phyloP scores from a whole-genome alignment of 1,284 basidiomycete genomes.

The Xerocomus amazonicus region DNA sequence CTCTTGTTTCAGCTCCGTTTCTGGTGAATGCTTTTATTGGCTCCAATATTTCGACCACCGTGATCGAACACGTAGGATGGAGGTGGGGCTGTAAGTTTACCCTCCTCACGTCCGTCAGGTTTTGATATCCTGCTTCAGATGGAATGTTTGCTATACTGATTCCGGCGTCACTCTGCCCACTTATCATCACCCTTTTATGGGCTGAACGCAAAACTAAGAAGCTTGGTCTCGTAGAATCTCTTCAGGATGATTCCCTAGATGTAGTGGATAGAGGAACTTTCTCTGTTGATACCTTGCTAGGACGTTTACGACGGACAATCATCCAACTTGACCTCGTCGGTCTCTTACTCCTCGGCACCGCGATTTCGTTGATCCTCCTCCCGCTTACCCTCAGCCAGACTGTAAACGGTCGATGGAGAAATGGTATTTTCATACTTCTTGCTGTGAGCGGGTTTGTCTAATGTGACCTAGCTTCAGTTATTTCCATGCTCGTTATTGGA shows the following conservation, averaged over 20 bases:
- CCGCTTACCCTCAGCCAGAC: slow-evolving; percentile 58
- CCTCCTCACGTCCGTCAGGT: slow-evolving; percentile 3
- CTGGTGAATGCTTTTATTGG: slow-evolving; percentile 68
- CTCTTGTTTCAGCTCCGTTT: slow-evolving; percentile 65
- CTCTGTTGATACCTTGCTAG: slow-evolving; percentile 1
- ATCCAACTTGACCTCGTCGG: slow-evolving; percentile 63
- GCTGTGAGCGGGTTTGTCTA: not conserved
- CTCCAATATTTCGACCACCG: slow-evolving; percentile 60
- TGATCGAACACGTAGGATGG: slow-evolving; percentile 61
- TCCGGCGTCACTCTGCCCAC: slow-evolving; percentile 50
- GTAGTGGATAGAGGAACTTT: not conserved
- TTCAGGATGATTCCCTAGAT: not conserved
- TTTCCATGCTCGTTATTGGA: slow-evolving; percentile 54
- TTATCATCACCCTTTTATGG: slow-evolving; percentile 69
- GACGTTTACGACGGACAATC: slow-evolving; percentile 30
- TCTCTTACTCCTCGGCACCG: slow-evolving; percentile 61
- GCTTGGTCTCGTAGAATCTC: slow-evolving; percentile 38
- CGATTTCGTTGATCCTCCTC: slow-evolving; percentile 60
- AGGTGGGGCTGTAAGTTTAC: slow-evolving; percentile 66
- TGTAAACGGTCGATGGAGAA: slow-evolving; percentile 43
- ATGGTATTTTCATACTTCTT: slow-evolving; percentile 33
- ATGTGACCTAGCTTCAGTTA: slow-evolving; percentile 45
- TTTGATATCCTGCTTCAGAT: slow-evolving; percentile 37
- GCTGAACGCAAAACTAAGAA: slow-evolving; percentile 62
- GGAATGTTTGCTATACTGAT: slow-evolving; percentile 68